These are phyloP conservation scores for Talaromyces albobiverticillius DNA, from an alignment of 2,329 filamentous ascomycete genomes.

Conservation along the genomic window DNA sequence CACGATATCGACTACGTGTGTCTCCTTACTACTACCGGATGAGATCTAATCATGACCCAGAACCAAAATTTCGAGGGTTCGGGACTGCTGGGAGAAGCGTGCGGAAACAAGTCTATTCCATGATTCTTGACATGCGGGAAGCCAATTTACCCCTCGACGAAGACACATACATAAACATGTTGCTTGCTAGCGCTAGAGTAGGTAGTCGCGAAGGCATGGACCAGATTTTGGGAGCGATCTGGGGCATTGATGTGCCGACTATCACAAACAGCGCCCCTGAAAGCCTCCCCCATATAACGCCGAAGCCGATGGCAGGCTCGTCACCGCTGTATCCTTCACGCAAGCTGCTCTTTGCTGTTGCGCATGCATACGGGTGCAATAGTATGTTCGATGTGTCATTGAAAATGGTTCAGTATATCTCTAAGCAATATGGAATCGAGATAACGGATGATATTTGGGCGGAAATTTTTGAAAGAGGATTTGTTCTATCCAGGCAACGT, in stretches of 20 bases:
- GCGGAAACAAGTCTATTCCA: constrained; percentile 30
- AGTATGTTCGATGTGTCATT: constrained; percentile 60
- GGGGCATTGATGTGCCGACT: constrained; percentile 52
- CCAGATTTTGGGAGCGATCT: constrained; percentile 50
- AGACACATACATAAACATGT: constrained; percentile 52
- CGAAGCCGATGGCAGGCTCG: constrained; percentile 42
- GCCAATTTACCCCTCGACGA: constrained; percentile 47
- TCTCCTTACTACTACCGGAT: constrained; percentile 30
- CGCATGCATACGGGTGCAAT: constrained; percentile 66
- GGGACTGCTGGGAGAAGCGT: constrained; percentile 31
- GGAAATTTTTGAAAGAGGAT: constrained; percentile 66
- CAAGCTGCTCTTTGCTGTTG: constrained; percentile 62
- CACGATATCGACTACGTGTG: constrained; percentile 39
- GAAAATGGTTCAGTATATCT: constrained; percentile 61
- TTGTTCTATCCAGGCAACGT: constrained; percentile 52
- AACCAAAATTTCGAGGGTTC: constrained; percentile 28
- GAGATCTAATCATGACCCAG: constrained; percentile 20
- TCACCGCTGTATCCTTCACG: constrained; percentile 59
- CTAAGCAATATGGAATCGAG: constrained; percentile 55
- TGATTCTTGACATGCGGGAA: constrained; percentile 50
- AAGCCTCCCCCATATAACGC: constrained; percentile 31
- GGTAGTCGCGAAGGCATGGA: constrained; percentile 49
- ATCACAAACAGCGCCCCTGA: constrained; percentile 35
- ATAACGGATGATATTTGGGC: constrained; percentile 62
- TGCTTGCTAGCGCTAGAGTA: constrained; percentile 53